Base-by-base conservation (phyloP, 306 rosid species). In the Rosa rugosa region DNA sequence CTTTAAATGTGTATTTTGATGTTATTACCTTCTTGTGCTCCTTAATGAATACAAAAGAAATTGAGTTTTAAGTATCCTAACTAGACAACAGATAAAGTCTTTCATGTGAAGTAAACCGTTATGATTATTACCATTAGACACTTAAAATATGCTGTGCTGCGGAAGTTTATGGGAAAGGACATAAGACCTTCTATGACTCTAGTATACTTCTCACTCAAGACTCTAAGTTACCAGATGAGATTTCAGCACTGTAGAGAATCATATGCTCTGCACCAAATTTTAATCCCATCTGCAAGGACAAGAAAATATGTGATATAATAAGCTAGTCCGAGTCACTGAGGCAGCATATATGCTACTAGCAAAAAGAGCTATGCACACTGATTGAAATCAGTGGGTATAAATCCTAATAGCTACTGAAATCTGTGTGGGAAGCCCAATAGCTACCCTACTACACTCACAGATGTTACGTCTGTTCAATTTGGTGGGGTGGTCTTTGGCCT, bases 121-220 rank as follows among this genome's bases (percentile, higher is more conserved):
- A 3, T 42, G 60, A 66, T 20, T 60, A 13, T 57, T 77, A 80
- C 85, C 83, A 78, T 73, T 11, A 72, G 6, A 62, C 83, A 80
- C 16, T 62, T 84, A 66, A 78, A 34, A 66, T 86, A 70, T 54
- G 83, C 76, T 4, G 87, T 86, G 2, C 87, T 83, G 0, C 82
- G 89, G 45, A 86, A 34, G 23, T 86, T 83, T 68, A 86, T 20
- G 18, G 90, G 90, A 27, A 86, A 72, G 7, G 86, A 54, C 86
- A 86, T 68, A 12, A 81, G 68, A 47, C 87, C 86, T 1, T 84
- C 69, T 18, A 72, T 51, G 47, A 81, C 46, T 46, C 41, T 79
- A 13, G 51, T 53, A 11, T 77, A 85, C 11, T 60, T 42, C 51
- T 85, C 60, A 6, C 88, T 76, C 53, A 85, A 60, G 27, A 27